phyloP scores from a whole-genome alignment of 192 early-diverging fungal species.

The Funneliformis mosseae region DNA sequence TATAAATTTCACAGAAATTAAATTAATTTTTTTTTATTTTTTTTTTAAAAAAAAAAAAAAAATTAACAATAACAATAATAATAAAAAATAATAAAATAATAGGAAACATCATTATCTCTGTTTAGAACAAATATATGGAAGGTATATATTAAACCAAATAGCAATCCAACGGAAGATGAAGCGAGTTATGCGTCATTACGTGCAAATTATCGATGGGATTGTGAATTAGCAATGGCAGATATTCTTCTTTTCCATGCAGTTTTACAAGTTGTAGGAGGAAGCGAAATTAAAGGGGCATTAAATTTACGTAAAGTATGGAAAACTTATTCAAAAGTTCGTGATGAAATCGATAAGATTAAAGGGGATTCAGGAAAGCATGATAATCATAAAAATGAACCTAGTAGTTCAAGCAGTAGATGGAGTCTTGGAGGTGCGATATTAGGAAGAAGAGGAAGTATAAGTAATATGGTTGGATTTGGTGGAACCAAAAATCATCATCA shows the following conservation, averaged over 20 bases:
- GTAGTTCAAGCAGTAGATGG: constrained; percentile 6
- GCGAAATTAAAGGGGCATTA: constrained; percentile 45
- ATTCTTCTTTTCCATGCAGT: constrained; percentile 43
- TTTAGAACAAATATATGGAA: constrained; percentile 37
- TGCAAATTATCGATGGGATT: constrained; percentile 50
- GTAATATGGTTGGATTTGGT: constrained; percentile 29
- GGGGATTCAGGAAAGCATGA: constrained; percentile 33
- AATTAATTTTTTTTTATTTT: constrained; percentile 25
- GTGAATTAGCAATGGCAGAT: constrained; percentile 47
- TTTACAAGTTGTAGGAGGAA: constrained; percentile 40
- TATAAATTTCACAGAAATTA: background rate
- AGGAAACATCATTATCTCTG: constrained; percentile 38
- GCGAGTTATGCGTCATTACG: constrained; percentile 37
- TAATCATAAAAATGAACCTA: constrained; percentile 8
- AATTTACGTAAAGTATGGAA: constrained; percentile 47
- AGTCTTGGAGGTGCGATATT: constrained; percentile 13
- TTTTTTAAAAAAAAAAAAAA: background rate
- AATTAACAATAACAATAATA: background rate
- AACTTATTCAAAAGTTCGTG: constrained; percentile 43
- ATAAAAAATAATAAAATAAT: too few species aligned
- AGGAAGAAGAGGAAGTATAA: constrained; percentile 21
- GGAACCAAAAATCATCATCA: background rate
- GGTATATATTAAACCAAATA: constrained; percentile 16
- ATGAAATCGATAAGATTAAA: constrained; percentile 43
- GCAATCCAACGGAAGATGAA: constrained; percentile 28